Conservation (phyloP, 75 land plant genomes). For the Adiantum capillusveneris region DNA sequence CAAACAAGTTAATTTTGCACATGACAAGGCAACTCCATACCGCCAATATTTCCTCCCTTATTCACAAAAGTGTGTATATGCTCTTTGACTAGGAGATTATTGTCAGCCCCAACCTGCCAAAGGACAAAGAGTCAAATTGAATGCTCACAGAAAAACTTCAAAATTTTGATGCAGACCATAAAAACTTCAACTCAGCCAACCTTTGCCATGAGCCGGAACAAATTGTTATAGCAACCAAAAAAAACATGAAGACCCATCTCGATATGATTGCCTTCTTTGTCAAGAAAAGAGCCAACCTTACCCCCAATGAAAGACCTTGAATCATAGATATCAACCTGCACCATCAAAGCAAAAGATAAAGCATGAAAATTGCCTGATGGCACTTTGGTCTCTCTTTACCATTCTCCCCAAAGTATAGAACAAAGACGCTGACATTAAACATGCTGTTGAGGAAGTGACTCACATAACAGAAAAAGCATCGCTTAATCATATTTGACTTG, state of each 20-base stretch:
- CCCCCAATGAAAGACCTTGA: slow-evolving; percentile 88
- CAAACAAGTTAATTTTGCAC: neutral
- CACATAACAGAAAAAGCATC: too few species aligned
- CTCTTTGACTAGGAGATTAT: slow-evolving; percentile 88
- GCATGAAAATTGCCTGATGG: too few species aligned
- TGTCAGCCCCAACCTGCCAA: slow-evolving; percentile 81
- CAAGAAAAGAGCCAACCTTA: slow-evolving; percentile 89
- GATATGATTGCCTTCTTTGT: slow-evolving; percentile 81
- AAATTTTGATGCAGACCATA: too few species aligned
- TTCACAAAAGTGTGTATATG: slow-evolving; percentile 95
- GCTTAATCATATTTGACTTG: too few species aligned
- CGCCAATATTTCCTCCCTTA: slow-evolving; percentile 85
- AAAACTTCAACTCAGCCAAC: slow-evolving; percentile 16
- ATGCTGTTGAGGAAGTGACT: too few species aligned
- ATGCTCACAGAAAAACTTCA: too few species aligned
- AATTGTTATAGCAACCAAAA: slow-evolving; percentile 96
- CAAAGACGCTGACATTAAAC: too few species aligned
- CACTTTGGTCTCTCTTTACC: too few species aligned
- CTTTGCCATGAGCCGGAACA: slow-evolving; percentile 95
- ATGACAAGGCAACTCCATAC: slow-evolving; percentile 20
- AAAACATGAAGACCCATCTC: slow-evolving; percentile 99
- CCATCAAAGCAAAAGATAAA: neutral
- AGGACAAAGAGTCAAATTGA: neutral
- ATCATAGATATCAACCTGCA: slow-evolving; percentile 96
- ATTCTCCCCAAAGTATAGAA: too few species aligned